phyloP scores from a whole-genome alignment of 345 rosid species.

The Theobroma cacao region DNA sequence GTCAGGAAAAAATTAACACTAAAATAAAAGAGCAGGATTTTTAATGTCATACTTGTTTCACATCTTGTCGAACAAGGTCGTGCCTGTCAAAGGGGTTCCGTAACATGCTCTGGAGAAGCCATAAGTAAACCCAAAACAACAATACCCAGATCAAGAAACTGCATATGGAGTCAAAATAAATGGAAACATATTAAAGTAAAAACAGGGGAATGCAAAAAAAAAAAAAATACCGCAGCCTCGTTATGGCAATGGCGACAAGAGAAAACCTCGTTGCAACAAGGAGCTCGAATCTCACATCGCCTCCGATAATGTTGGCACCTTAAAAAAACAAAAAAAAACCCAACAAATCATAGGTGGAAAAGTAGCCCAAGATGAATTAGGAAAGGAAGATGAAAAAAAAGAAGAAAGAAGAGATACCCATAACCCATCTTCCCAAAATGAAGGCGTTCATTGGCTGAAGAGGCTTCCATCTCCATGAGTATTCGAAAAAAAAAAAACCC shows the following conservation, averaged over 20 bases:
- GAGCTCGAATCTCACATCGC: slow-evolving; percentile 90
- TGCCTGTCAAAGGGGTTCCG: slow-evolving; percentile 61
- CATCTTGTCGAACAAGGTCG: slow-evolving; percentile 77
- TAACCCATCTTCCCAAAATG: slow-evolving; percentile 91
- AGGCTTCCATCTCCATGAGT: slow-evolving; percentile 58
- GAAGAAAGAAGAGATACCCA: slow-evolving; percentile 44
- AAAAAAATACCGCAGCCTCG: slow-evolving; percentile 57
- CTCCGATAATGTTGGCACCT: slow-evolving; percentile 95
- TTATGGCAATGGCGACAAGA: slow-evolving; percentile 95
- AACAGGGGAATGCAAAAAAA: not conserved
- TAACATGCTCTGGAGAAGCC: slow-evolving; percentile 51
- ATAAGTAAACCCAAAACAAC: slow-evolving; percentile 15
- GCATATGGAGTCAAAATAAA: not conserved
- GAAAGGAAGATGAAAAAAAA: not conserved
- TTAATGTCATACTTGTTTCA: slow-evolving; percentile 54
- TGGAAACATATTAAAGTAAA: not conserved
- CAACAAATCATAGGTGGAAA: slow-evolving; percentile 15
- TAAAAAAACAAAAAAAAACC: not conserved
- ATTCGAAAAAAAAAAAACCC: slow-evolving; percentile 3
- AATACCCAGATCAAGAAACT: slow-evolving; percentile 15
- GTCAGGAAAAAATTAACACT: not conserved
- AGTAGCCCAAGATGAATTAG: not conserved
- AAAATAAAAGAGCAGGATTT: not conserved
- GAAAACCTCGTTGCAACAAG: slow-evolving; percentile 92
- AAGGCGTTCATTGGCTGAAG: slow-evolving; percentile 60